These are phyloP conservation scores for Huntiella abstrusa DNA, from an alignment of 2,329 filamentous ascomycete genomes.

Conservation along the genomic window DNA sequence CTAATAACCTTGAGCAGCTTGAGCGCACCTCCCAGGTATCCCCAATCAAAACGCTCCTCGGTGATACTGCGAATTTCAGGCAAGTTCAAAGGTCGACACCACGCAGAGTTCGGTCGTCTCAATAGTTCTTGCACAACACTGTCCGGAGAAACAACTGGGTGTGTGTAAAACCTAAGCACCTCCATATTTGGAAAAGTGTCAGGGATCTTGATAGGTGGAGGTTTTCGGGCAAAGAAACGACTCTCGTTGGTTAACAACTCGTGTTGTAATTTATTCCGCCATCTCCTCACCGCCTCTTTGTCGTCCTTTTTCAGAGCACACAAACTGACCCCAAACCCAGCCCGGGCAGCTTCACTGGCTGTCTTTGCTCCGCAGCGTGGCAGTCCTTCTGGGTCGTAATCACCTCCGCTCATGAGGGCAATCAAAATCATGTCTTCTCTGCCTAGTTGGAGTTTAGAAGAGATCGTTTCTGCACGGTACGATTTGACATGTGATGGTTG, in stretches of 20 bases:
- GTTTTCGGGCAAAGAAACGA: conserved; percentile 58
- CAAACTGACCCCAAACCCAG: conserved; percentile 64
- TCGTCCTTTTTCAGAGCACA: conserved; percentile 46
- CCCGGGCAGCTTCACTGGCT: conserved; percentile 75
- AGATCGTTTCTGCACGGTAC: conserved; percentile 26
- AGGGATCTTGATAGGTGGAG: conserved; percentile 56
- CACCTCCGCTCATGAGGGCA: conserved; percentile 85
- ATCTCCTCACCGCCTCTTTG: conserved; percentile 38
- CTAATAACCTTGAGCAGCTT: conserved; percentile 72
- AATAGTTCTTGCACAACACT: conserved; percentile 36
- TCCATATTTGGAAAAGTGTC: conserved; percentile 63
- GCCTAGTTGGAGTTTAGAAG: conserved; percentile 46
- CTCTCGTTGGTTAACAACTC: conserved; percentile 73
- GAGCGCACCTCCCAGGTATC: conserved; percentile 53
- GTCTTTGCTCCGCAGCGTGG: conserved; percentile 73
- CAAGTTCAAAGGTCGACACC: conserved; percentile 47
- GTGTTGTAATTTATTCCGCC: conserved; percentile 53
- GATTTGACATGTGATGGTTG: conserved; percentile 68
- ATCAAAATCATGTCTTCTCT: conserved; percentile 83
- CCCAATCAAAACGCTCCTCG: conserved; percentile 73
- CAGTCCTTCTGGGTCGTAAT: conserved; percentile 79
- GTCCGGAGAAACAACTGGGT: conserved; percentile 57
- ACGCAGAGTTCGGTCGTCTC: conserved; percentile 28
- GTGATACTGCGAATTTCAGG: conserved; percentile 53
- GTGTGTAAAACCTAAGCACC: conserved; percentile 70